phyloP scores from a whole-genome alignment of 306 rosid genomes.

The Parietaria judaica region DNA sequence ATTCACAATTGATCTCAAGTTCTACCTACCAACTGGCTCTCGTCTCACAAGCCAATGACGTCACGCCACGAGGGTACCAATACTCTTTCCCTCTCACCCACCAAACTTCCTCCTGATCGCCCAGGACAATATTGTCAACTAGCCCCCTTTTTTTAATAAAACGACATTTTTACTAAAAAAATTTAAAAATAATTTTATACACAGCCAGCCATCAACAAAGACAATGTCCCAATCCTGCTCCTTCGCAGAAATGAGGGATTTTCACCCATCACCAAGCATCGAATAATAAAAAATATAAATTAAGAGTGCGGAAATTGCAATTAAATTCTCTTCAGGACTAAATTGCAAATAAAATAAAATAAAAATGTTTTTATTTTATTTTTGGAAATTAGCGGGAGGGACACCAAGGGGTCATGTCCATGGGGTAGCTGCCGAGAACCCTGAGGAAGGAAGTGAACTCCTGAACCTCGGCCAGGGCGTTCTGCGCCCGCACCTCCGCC shows the following conservation, averaged over 20 bases:
- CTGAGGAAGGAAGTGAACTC: conserved; percentile 93
- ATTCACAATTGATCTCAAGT: no score
- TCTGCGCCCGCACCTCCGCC: conserved; percentile 92
- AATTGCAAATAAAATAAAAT: neutral
- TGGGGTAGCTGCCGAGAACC: conserved; percentile 86
- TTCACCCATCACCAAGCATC: neutral
- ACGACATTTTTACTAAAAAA: no score
- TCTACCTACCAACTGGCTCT: no score
- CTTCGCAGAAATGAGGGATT: neutral
- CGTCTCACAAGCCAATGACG: no score
- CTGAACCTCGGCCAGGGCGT: conserved; percentile 91
- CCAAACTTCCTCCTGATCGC: no score
- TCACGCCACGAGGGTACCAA: no score
- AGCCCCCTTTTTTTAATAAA: neutral
- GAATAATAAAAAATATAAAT: neutral
- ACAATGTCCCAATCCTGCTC: neutral
- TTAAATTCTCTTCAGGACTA: neutral
- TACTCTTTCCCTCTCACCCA: no score
- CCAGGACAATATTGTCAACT: conserved; percentile 1
- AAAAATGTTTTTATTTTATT: neutral
- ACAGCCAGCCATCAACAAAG: conserved; percentile 1
- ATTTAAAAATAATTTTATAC: no score
- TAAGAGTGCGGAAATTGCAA: conserved; percentile 8
- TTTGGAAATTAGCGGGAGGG: conserved; percentile 21
- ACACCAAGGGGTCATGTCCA: conserved; percentile 94